Conservation (phyloP, 2,329 filamentous ascomycete genomes). For the Fusarium phyllophilum region DNA sequence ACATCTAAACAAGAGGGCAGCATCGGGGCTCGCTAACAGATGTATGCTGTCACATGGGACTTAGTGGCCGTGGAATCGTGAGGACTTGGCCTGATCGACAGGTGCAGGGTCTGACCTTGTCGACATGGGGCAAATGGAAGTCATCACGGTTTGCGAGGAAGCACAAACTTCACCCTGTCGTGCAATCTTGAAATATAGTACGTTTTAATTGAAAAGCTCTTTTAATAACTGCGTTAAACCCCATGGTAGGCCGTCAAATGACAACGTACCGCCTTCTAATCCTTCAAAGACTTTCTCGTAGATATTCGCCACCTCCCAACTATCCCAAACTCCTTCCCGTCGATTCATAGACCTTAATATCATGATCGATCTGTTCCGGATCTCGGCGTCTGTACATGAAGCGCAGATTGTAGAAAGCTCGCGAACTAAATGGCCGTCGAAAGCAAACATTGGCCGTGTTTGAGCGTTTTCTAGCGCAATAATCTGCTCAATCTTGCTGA, state of each 20-base stretch:
- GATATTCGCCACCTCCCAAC: constrained; percentile 31
- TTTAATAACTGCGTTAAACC: neutral
- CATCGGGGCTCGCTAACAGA: neutral
- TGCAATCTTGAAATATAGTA: neutral
- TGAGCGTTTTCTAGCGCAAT: neutral
- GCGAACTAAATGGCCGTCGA: constrained; percentile 24
- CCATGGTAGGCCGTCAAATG: neutral
- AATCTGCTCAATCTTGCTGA: constrained; percentile 11
- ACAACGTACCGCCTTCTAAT: neutral
- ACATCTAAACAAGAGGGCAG: neutral
- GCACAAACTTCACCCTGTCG: neutral
- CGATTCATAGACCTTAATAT: constrained; percentile 21
- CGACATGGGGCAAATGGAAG: neutral
- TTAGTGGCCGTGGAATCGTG: neutral
- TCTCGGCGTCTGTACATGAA: constrained; percentile 6
- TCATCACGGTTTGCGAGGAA: neutral
- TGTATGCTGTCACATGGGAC: neutral
- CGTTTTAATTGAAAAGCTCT: neutral
- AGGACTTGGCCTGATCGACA: neutral
- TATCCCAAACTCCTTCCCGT: constrained; percentile 41
- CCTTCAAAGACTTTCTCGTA: constrained; percentile 24
- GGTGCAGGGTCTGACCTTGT: neutral
- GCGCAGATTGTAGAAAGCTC: constrained; percentile 26
- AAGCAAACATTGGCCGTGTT: constrained; percentile 20
- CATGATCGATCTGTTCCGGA: constrained; percentile 12